Evolutionary conservation across 2,329 filamentous ascomycete species (phyloP), one percentile per base, ranked within the genome.

Genomic region (Uncinocarpus reesii): DNA sequence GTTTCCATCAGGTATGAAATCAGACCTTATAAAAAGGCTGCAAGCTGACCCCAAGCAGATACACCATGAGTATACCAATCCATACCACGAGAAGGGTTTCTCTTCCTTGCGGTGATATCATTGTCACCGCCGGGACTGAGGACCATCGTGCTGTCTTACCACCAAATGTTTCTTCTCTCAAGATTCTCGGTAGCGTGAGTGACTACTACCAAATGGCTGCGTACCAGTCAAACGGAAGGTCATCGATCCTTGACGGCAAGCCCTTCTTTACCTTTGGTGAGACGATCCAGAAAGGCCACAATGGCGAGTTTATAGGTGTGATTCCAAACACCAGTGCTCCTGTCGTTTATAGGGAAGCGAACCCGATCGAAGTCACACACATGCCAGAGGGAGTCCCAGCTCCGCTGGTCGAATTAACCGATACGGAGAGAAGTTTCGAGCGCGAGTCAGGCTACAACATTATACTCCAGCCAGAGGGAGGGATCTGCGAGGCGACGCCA

Each of bases 181-280:
- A 31, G 7, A 21, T 48, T 28, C 26, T 52, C 21, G 50, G 50
- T 1, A 20, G 41, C 6, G 7, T 54, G 6, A 21, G n/a, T 2
- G 48, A 54, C 23, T 7, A 47, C 16, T 26, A 34, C n/a, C 29
- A 45, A 26, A 18, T 36, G 28, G 26, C 29, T 6, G 44, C 49
- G 15, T 32, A 51, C 10, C 46, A 37, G 21, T 38, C 43, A 26
- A 48, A 48, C 11, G 50, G 44, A 24, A 28, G 42, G 7, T 54
- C 52, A 5, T 41, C 45, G 6, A 28, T 43, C 16, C 26, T 54
- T 21, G 34, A 38, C 21, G 41, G 34, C 1, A 29, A 18, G 11
- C 47, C 50, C 16, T 50, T 46, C 34, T 48, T 48, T 41, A 40
- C 44, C 7, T 54, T 54, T 26, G 50, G 36, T 1, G 38, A 42